phyloP scores from a whole-genome alignment of 2,329 filamentous ascomycete species.

The Pestalotiopsis sp. region DNA sequence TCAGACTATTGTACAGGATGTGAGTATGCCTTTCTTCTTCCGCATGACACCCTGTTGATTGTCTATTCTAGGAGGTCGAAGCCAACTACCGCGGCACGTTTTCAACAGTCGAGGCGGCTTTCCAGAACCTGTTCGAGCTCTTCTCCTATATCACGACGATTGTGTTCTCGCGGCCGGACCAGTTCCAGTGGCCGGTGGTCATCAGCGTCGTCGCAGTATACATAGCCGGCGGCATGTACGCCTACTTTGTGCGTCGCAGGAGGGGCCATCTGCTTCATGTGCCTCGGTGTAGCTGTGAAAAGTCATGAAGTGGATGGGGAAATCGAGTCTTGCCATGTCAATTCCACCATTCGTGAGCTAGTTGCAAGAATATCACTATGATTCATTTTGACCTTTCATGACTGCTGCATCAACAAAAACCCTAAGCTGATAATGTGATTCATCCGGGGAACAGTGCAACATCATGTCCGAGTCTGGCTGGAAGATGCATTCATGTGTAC shows the following conservation, averaged over 20 bases:
- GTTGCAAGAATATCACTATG: no score
- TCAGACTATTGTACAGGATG: slow-evolving; percentile 65
- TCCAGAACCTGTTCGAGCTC: slow-evolving; percentile 73
- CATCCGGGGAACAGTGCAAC: no score
- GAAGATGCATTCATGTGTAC: no score
- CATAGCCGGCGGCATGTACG: slow-evolving; percentile 52
- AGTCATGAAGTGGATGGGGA: background rate
- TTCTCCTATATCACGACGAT: slow-evolving; percentile 68
- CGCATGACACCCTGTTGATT: slow-evolving; percentile 2
- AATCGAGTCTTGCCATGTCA: background rate
- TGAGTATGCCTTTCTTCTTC: slow-evolving; percentile 27
- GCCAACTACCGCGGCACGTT: slow-evolving; percentile 65
- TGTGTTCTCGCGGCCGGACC: slow-evolving; percentile 60
- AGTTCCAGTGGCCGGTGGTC: slow-evolving; percentile 66
- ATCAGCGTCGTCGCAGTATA: slow-evolving; percentile 59
- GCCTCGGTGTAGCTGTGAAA: slow-evolving; percentile 2
- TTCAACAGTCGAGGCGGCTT: slow-evolving; percentile 67
- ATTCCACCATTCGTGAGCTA: no score
- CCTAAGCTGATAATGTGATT: no score
- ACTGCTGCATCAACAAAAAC: no score
- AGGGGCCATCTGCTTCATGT: slow-evolving; percentile 63
- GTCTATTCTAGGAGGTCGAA: slow-evolving; percentile 50
- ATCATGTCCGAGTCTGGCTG: no score
- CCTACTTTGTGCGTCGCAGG: slow-evolving; percentile 57
- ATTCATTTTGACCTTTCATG: no score